phyloP scores from a whole-genome alignment of 257 asterid genomes.

The Salvia miltiorrhiza region DNA sequence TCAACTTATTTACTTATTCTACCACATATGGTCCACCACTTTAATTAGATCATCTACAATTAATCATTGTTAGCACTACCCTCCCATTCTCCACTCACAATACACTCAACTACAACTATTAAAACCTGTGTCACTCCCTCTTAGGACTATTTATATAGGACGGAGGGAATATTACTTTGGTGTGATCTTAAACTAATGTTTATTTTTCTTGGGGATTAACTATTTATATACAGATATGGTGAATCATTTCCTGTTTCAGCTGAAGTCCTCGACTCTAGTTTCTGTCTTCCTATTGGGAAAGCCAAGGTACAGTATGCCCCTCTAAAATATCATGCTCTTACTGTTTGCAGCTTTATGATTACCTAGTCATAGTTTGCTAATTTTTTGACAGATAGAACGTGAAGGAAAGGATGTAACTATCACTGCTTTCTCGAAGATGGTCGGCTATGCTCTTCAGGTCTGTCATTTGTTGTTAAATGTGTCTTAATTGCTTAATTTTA shows the following conservation, averaged over 20 bases:
- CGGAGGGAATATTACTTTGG: constrained; percentile 10
- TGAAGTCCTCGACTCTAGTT: constrained; percentile 69
- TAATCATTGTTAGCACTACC: too few relatives aligned
- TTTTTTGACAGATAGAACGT: constrained; percentile 52
- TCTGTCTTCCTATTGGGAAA: constrained; percentile 78
- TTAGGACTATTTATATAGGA: too few relatives aligned
- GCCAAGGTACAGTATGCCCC: constrained; percentile 53
- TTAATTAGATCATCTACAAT: too few relatives aligned
- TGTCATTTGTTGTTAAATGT: constrained; percentile 23
- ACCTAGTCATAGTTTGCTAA: constrained; percentile 12
- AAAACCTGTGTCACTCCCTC: too few relatives aligned
- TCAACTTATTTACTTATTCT: too few relatives aligned
- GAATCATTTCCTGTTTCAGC: constrained; percentile 70
- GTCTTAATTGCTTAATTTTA: neutral
- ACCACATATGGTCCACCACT: too few relatives aligned
- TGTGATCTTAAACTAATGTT: neutral
- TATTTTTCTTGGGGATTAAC: constrained; percentile 6
- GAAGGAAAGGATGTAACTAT: constrained; percentile 73
- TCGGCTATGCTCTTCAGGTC: constrained; percentile 71
- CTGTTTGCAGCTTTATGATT: constrained; percentile 13
- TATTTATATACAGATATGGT: constrained; percentile 52
- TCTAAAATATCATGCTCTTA: neutral
- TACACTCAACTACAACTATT: too few relatives aligned
- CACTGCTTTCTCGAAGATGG: constrained; percentile 83
- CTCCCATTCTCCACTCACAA: too few relatives aligned